Base-by-base conservation (phyloP, 2,329 filamentous ascomycete species). In the Neofusicoccum sp. region DNA sequence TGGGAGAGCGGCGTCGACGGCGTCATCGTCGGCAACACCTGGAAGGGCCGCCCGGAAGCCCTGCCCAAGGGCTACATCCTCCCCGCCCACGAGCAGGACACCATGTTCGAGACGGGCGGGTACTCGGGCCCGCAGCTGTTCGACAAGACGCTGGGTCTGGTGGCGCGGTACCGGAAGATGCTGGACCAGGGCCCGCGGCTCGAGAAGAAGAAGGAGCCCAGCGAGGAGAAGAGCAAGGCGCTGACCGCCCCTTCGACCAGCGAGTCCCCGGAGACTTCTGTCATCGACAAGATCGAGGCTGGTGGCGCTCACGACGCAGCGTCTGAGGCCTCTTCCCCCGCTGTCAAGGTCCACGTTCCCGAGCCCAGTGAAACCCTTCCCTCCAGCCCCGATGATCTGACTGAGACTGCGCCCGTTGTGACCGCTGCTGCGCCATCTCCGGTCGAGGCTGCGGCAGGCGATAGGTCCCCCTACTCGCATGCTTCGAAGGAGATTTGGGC, bases 11-110 rank as follows among this genome's bases (percentile, higher is more conserved):
- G 93, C 6, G 93, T 98, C 1, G 93, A 97, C 70, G 95, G 95
- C 33, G 87, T 99, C 39, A 97, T 99, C 66, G 94, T 99, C 3
- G 95, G 94, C 9, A 99, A 99, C 80, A 99, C 95, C 0, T 99
- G 95, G 2, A 96, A 95, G 78, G 86, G 89, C 67, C 85, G 95
- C 47, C 85, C 88, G 0, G 88, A 87, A 3, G 80, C 93, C 2
- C 74, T 94, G 0, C 89, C 93, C 0, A 78, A 83, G 29, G 88
- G 89, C 31, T 85, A 89, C 67, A 76, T 80, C 37, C 82, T 97
- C 31, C 85, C 88, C 0, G 71, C 80, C 1, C 82, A 85, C 66
- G 94, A 99, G 73, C 83, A 87, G 68, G 78, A 80, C 64, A 83
- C 88, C 1, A 76, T 97, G 36, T 82, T 83, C 63, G 92, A 97